Percentiles rank a stretch among this genome's conserved stretches.
Conservation (phyloP, 2,329 filamentous ascomycete species). For the Diaporthe sp. region DNA sequence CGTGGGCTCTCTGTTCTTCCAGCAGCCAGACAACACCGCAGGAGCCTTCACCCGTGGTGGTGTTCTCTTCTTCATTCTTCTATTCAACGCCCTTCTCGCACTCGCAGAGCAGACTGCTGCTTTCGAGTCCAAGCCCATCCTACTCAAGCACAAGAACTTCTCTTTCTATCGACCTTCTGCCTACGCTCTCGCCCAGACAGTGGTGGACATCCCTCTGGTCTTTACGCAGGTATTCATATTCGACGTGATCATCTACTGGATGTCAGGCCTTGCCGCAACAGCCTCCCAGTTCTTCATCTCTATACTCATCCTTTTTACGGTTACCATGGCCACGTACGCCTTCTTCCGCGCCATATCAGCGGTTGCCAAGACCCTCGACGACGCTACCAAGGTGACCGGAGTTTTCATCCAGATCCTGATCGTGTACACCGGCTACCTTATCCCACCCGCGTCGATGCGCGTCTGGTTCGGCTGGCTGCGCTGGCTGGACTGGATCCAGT, state of each 20-base stretch:
- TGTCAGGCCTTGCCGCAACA: conserved; percentile 67
- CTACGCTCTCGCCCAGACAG: conserved; percentile 70
- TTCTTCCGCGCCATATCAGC: conserved; percentile 68
- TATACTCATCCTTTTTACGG: conserved; percentile 68
- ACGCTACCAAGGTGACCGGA: conserved; percentile 70
- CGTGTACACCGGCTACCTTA: conserved; percentile 76
- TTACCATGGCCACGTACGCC: conserved; percentile 58
- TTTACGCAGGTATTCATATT: conserved; percentile 72
- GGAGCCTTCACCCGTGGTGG: conserved; percentile 77
- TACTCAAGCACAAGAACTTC: conserved; percentile 71
- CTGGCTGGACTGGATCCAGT: conserved; percentile 77
- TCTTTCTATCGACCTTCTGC: conserved; percentile 70
- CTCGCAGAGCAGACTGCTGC: conserved; percentile 77
- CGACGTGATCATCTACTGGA: conserved; percentile 73
- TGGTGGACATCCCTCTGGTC: conserved; percentile 69
- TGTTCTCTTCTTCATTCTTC: conserved; percentile 73
- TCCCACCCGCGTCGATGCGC: conserved; percentile 72
- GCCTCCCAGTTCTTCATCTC: conserved; percentile 68
- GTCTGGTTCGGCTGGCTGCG: conserved; percentile 75
- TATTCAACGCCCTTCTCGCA: conserved; percentile 73
- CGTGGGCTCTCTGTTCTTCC: conserved; percentile 77
- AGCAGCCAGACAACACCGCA: conserved; percentile 67
- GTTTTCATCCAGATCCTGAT: conserved; percentile 57
- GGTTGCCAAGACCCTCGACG: conserved; percentile 69
- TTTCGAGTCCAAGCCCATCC: conserved; percentile 70